These are phyloP conservation scores for Monilinia fructigena DNA, from an alignment of 2,329 filamentous ascomycete species.

Conservation along the genomic window DNA sequence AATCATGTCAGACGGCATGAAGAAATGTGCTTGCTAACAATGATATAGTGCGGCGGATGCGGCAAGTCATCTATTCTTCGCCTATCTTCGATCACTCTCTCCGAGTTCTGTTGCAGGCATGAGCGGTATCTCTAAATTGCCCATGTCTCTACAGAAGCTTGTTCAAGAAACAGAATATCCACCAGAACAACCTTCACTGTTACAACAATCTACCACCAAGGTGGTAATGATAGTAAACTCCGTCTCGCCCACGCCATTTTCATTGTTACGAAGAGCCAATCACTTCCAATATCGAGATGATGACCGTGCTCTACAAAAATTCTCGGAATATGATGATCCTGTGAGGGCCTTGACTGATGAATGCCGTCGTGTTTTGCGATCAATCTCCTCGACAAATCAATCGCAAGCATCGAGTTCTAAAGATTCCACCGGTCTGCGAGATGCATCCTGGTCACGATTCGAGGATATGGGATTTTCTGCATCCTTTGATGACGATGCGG, in stretches of 20 bases:
- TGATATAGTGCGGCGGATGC: conserved; percentile 78
- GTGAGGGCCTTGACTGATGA: conserved; percentile 87
- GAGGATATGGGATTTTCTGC: conserved; percentile 90
- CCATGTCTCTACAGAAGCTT: conserved; percentile 86
- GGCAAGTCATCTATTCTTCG: conserved; percentile 95
- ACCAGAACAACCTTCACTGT: conserved; percentile 70
- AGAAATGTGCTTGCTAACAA: conserved; percentile 26
- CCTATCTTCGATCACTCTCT: conserved; percentile 85
- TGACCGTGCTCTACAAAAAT: conserved; percentile 78
- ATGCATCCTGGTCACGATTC: conserved; percentile 95
- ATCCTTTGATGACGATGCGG: conserved; percentile 68
- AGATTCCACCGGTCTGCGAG: conserved; percentile 69
- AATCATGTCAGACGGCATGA: neutral
- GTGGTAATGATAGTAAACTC: conserved; percentile 96
- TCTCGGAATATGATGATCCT: conserved; percentile 86
- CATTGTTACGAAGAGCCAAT: conserved; percentile 83
- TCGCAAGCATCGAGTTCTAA: conserved; percentile 71
- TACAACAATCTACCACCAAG: conserved; percentile 79
- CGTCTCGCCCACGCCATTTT: conserved; percentile 91
- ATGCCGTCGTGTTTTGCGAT: conserved; percentile 83
- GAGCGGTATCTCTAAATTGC: conserved; percentile 79
- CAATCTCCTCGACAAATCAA: conserved; percentile 86
- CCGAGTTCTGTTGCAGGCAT: conserved; percentile 69
- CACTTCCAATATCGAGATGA: conserved; percentile 95
- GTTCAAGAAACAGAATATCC: conserved; percentile 93